These are phyloP conservation scores for Phaeosphaeriaceae sp. DNA, from an alignment of 2,329 filamentous ascomycete species.

Conservation along the genomic window DNA sequence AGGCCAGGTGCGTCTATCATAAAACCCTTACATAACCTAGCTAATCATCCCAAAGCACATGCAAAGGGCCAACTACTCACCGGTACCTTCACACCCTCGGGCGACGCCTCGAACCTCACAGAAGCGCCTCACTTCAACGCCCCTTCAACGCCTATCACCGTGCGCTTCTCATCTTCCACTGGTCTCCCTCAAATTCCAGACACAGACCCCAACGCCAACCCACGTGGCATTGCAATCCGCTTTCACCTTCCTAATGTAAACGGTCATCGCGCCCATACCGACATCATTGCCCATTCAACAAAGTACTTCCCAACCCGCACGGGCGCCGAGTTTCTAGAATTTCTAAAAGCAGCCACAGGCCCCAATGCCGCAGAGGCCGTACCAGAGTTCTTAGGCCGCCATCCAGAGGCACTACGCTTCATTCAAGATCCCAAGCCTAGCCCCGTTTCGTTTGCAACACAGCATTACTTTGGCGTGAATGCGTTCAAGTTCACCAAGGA, in stretches of 20 bases:
- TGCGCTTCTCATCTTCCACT: slow-evolving; percentile 60
- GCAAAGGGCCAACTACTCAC: slow-evolving; percentile 60
- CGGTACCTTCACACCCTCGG: slow-evolving; percentile 60
- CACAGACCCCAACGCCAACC: slow-evolving; percentile 55
- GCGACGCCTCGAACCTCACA: slow-evolving; percentile 53
- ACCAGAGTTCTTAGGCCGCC: slow-evolving; percentile 52
- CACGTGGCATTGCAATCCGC: slow-evolving; percentile 55
- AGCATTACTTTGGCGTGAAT: slow-evolving; percentile 58
- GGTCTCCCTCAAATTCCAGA: slow-evolving; percentile 60
- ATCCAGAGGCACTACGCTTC: slow-evolving; percentile 58
- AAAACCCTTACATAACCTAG: not conserved
- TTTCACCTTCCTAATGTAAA: slow-evolving; percentile 56
- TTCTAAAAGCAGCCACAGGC: slow-evolving; percentile 52
- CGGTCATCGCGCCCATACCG: slow-evolving; percentile 57
- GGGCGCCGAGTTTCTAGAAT: slow-evolving; percentile 59
- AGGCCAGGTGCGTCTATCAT: slow-evolving; percentile 33
- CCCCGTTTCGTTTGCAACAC: slow-evolving; percentile 57
- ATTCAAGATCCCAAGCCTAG: slow-evolving; percentile 58
- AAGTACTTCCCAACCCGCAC: slow-evolving; percentile 60
- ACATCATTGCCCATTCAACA: slow-evolving; percentile 62
- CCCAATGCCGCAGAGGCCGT: slow-evolving; percentile 42
- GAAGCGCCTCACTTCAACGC: slow-evolving; percentile 57
- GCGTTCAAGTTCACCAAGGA: slow-evolving; percentile 56
- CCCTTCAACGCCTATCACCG: slow-evolving; percentile 54
- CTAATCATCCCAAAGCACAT: slow-evolving; percentile 52